phyloP scores from a whole-genome alignment of 345 rosid genomes.

The Melastoma malabathricum region DNA sequence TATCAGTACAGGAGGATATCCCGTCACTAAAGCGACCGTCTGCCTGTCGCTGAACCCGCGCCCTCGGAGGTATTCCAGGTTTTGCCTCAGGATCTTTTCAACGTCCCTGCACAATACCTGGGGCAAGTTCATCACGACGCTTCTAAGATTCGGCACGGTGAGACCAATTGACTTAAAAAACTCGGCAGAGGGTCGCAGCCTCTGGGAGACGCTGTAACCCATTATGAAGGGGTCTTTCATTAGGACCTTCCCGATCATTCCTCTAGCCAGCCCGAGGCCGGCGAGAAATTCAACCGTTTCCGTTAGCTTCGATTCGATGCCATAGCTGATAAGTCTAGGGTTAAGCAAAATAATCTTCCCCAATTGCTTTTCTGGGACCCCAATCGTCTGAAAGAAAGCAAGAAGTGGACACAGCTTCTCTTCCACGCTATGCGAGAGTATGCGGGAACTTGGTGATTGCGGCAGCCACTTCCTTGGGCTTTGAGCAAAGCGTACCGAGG shows the following conservation, averaged over 20 bases:
- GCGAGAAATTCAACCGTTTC: slow-evolving; percentile 12
- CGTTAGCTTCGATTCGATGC: slow-evolving; percentile 11
- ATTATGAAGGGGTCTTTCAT: slow-evolving; percentile 11
- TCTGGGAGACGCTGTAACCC: slow-evolving; percentile 16
- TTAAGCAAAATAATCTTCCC: slow-evolving; percentile 14
- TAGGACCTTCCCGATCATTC: slow-evolving; percentile 12
- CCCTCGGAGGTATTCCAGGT: slow-evolving; percentile 4
- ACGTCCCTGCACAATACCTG: slow-evolving; percentile 12
- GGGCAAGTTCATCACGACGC: slow-evolving; percentile 11
- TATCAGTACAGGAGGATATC: slow-evolving; percentile 13
- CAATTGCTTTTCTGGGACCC: slow-evolving; percentile 15
- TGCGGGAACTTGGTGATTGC: slow-evolving; percentile 16
- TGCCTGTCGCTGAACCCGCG: slow-evolving; percentile 10
- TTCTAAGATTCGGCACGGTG: slow-evolving; percentile 3
- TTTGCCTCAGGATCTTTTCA: slow-evolving; percentile 11
- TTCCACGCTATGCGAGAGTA: slow-evolving; percentile 13
- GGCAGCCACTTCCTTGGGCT: slow-evolving; percentile 11
- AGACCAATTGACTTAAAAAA: slow-evolving; percentile 13
- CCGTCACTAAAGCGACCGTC: slow-evolving; percentile 9
- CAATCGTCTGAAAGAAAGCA: slow-evolving; percentile 14
- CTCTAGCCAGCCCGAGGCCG: slow-evolving; percentile 11
- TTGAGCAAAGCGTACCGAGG: slow-evolving; percentile 11
- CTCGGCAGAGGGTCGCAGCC: slow-evolving; percentile 15
- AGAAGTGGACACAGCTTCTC: slow-evolving; percentile 13
- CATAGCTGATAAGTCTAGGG: slow-evolving; percentile 17